Percentiles rank a stretch among this genome's conserved stretches.
These are phyloP conservation scores for Mycena sp. DNA, from an alignment of 1,284 basidiomycete species.

Conservation along the genomic window DNA sequence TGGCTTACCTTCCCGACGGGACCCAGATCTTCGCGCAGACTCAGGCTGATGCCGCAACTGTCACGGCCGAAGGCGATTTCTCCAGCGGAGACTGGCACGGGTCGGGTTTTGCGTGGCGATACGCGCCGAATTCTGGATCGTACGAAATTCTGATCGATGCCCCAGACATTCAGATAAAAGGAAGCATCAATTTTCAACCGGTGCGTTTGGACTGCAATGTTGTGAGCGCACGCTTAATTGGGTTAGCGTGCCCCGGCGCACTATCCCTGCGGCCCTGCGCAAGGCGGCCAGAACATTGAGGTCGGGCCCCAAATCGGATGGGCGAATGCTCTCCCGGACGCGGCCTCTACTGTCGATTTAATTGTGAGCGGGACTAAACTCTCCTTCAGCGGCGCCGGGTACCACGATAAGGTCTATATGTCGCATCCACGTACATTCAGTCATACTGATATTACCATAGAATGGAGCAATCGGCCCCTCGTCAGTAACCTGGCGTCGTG, in stretches of 20 bases:
- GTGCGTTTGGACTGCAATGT: not conserved
- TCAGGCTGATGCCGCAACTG: not conserved
- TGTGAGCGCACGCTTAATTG: constrained; percentile 22
- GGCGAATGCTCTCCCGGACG: constrained; percentile 33
- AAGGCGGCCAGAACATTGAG: constrained; percentile 20
- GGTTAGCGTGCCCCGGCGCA: constrained; percentile 1
- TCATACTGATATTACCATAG: not conserved
- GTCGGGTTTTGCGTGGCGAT: constrained; percentile 22
- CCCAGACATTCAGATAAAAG: not conserved
- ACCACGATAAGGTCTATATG: constrained; percentile 30
- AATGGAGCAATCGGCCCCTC: constrained; percentile 28
- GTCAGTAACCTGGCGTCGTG: constrained; percentile 20
- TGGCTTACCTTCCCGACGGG: constrained; percentile 20
- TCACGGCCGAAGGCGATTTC: constrained; percentile 7
- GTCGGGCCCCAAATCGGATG: constrained; percentile 30
- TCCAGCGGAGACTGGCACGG: constrained; percentile 28
- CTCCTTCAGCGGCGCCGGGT: constrained; percentile 25
- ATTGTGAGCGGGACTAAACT: constrained; percentile 7
- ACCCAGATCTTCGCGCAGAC: not conserved
- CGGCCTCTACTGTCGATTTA: constrained; percentile 24
- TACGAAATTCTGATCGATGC: constrained; percentile 14
- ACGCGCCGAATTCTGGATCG: not conserved
- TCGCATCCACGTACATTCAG: not conserved
- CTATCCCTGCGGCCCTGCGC: constrained; percentile 21
- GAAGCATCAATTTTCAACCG: constrained; percentile 7